Percentiles rank a stretch among this genome's conserved stretches.
Evolutionary conservation across 768 basidiomycete species (phyloP).

Genomic region (Lactarius tabidus): DNA sequence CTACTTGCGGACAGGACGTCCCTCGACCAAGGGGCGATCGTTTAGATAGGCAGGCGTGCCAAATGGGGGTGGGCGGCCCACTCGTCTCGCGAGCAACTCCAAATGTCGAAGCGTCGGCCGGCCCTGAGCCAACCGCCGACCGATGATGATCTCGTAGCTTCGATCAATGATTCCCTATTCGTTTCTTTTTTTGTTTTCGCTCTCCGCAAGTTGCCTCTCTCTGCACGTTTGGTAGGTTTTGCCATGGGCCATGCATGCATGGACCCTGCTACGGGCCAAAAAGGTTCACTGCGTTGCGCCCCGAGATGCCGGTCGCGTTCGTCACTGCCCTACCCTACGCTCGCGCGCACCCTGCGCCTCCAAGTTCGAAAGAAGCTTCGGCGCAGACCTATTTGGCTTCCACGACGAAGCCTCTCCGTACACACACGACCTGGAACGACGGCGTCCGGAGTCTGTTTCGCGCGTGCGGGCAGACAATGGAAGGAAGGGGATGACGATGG

Average conservation of each 20-base stretch:
- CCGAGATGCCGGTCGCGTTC: background rate
- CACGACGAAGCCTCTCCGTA: too few relatives aligned
- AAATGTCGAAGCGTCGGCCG: too few relatives aligned
- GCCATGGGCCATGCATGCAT: background rate
- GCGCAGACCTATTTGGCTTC: too few relatives aligned
- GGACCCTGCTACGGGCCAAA: background rate
- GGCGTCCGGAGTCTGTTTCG: background rate
- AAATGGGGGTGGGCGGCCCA: background rate
- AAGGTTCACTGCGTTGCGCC: background rate
- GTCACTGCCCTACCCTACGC: too few relatives aligned
- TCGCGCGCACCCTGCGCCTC: too few relatives aligned
- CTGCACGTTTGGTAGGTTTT: background rate
- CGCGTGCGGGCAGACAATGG: background rate
- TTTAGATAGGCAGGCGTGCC: conserved; percentile 16
- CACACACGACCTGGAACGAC: background rate
- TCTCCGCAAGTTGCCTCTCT: too few relatives aligned
- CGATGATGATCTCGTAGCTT: too few relatives aligned
- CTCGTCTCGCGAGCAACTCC: too few relatives aligned
- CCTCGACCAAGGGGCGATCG: conserved; percentile 3
- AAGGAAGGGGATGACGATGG: background rate
- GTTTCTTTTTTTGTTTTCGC: background rate
- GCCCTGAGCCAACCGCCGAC: too few relatives aligned
- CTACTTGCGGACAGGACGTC: conserved; percentile 6
- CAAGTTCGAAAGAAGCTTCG: too few relatives aligned
- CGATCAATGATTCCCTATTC: background rate